Base-by-base conservation (phyloP, 257 asterid genomes). In the Lithospermum erythrorhizon region DNA sequence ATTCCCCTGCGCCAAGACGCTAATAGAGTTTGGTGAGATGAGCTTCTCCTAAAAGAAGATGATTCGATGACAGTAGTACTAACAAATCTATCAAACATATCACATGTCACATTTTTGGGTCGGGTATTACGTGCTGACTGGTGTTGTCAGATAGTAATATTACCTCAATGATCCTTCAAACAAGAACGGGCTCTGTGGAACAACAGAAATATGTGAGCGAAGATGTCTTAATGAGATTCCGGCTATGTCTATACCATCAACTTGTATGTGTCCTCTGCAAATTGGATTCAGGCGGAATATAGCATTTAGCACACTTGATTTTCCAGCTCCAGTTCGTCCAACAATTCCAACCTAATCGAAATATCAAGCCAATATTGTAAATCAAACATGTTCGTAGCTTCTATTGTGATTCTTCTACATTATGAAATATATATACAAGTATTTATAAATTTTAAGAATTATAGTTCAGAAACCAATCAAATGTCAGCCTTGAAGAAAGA, bases 311-410 rank as follows among this genome's bases (percentile, higher is more conserved):
- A 90, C 80, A 62, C 98, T 90, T 41, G 98, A 90, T 75, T 90
- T 90, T 55, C 98, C 98, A 47, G 98, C 98, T 21, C 98, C 98
- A 6, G 98, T 90, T 78, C 98, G 79, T 72, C 98, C 98, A 69
- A 90, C 83, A 65, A 90, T 72, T 59, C 96, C 98, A 64, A 85
- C 98, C 98, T 90, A 76, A 58, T 53, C 58, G 66, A 60, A 41
- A 41, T 9, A 41, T 20, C 23, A 51, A 8, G n/a, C 16, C 29
- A 18, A 20, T 48, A 20, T 18, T 20, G 32, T 20, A 2, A 64
- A 16, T 53, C 16, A 0, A 20, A 53, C 24, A 53, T 19, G 24
- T 53, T 53, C 23, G 2, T 2, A 52, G 21, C 21, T 52, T 21
- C 22, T 19, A n/a, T 51, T 18, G 7, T n/a, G 11, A 35, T 35